Conservation (phyloP, 345 rosid species). For the Eucalyptus pauciflora region DNA sequence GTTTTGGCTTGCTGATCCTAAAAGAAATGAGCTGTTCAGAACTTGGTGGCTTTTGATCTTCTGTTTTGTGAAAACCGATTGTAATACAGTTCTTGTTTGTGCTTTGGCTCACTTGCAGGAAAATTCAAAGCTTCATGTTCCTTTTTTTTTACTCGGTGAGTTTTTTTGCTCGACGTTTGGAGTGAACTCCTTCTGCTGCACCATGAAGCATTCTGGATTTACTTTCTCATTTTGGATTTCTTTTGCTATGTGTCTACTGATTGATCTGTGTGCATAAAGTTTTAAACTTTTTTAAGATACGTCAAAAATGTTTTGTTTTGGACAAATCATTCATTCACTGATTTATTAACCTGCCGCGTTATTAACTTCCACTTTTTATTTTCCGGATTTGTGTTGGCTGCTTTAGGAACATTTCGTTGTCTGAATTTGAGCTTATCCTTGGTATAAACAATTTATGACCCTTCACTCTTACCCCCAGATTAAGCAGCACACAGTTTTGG, state of each 20-base stretch:
- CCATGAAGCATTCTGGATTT: neutral
- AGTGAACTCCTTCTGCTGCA: neutral
- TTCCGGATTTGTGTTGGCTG: neutral
- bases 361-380: neutral
- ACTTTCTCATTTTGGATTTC: neutral
- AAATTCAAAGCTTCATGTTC: neutral
- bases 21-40: neutral
- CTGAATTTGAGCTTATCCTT: neutral
- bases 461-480: neutral
- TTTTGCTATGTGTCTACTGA: neutral
- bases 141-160: neutral
- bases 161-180: neutral
- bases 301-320: neutral
- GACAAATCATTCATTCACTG: neutral
- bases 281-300: neutral
- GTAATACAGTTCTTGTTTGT: neutral
- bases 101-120: neutral
- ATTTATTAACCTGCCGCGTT: neutral
- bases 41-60: neutral
- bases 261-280: neutral
- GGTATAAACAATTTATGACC: neutral
- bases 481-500: neutral
- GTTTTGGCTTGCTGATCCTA: neutral
- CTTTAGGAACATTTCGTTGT: neutral
- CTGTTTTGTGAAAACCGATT: neutral